Evolutionary conservation across 768 basidiomycete species (phyloP), one percentile per base, ranked within the genome.

Genomic region (Nidula microcarpa): DNA sequence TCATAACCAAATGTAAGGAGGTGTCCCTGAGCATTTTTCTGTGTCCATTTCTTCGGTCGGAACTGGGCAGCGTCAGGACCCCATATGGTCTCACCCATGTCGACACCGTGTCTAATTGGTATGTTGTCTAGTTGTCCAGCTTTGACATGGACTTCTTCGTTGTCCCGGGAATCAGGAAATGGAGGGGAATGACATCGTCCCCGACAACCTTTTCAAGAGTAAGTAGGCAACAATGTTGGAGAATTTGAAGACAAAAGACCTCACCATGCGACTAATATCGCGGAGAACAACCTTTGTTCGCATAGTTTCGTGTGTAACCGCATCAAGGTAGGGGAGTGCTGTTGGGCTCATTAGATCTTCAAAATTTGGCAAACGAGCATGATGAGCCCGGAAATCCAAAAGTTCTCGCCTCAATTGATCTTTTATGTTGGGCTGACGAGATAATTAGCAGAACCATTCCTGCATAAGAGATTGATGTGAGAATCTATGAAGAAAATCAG

Each of bases 311-410:
- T 53, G 54, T 30, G 49, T 43, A 11, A 61, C 57, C 6, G 60
- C 60, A 18, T 62, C 61, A 8, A 62, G 53, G 41, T 62, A 62
- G 1, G 52, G 61, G 23, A 62, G 49, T 14, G 35, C n/a, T 9
- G 39, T 43, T n/a, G 58, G 37, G 23, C 57, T 56, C 46, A 54
- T 49, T 33, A 56, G 33, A 43, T 59, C 55, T 6, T 55, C 44
- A 32, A n/a, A 50, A 8, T 33, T 33, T 3, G 46, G 36, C 8
- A 39, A 39, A 39, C n/a, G 37, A 39, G 9, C 37, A 9, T 39
- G 8, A 8, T 39, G 9, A 9, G 37, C n/a, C 9, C n/a, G 8
- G n/a, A 39, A 39, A 9, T 39, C n/a, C 8, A 39, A 9, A n/a
- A 39, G 37, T 39, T 39, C 37, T n/a, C 37, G 8, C n/a, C 37